These are phyloP conservation scores for Datura wrightii DNA, from an alignment of 257 asterid species.

Conservation along the genomic window DNA sequence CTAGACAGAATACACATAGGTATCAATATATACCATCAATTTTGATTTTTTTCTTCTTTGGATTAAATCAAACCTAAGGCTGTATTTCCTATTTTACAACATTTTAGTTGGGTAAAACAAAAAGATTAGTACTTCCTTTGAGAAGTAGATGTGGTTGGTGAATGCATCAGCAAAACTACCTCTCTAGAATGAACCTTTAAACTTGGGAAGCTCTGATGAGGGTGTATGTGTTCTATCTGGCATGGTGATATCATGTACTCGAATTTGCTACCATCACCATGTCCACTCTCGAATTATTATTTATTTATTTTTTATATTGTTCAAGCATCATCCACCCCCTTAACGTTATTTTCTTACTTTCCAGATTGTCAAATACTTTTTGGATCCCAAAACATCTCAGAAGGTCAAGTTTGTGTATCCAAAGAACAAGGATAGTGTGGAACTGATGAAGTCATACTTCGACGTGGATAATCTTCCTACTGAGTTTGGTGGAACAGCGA, in stretches of 20 bases:
- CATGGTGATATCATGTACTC: background rate
- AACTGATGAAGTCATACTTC: constrained; percentile 76
- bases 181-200: background rate
- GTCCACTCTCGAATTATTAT: background rate
- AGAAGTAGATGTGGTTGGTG: background rate
- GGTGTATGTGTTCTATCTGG: background rate
- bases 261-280: background rate
- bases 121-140: background rate
- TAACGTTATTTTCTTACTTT: constrained; percentile 26
- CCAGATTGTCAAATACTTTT: constrained; percentile 86
- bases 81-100: background rate
- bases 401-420: constrained; percentile 95
- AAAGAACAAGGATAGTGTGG: constrained; percentile 88
- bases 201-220: background rate
- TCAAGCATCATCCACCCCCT: background rate
- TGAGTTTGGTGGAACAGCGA: constrained; percentile 91
- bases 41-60: background rate
- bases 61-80: background rate
- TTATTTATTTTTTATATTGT: background rate
- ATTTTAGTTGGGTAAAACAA: background rate
- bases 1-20: background rate
- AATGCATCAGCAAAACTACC: background rate
- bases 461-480: constrained; percentile 88
- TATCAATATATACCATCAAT: background rate
- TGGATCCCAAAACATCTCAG: constrained; percentile 88